Percentiles rank a stretch among this genome's conserved stretches.
Evolutionary conservation across 768 basidiomycete species (phyloP).

Genomic region (Suillus cothurnatus): DNA sequence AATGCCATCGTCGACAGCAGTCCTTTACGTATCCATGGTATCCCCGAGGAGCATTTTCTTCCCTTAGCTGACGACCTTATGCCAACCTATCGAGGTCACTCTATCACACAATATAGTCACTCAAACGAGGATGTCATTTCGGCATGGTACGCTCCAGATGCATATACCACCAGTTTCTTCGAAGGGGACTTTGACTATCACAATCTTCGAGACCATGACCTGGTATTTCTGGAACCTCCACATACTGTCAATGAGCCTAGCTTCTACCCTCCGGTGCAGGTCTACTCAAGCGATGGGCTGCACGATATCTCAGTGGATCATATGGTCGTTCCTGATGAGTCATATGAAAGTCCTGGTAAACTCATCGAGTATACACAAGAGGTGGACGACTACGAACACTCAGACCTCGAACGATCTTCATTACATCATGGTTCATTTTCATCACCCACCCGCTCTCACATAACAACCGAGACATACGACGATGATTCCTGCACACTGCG

Average conservation of each 20-base stretch:
- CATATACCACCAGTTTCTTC: no score
- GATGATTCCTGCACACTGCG: not conserved
- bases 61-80: not conserved
- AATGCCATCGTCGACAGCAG: not conserved
- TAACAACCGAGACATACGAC: not conserved
- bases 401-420: conserved; percentile 12
- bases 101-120: not conserved
- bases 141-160: not conserved
- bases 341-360: conserved; percentile 9
- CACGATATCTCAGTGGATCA: conserved; percentile 7
- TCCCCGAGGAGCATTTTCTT: not conserved
- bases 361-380: conserved; percentile 10
- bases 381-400: not conserved
- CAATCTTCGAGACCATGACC: not conserved
- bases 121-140: not conserved
- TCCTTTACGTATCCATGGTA: not conserved
- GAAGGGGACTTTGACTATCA: not conserved
- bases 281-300: not conserved
- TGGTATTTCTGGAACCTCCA: conserved; percentile 1
- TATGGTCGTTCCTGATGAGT: conserved; percentile 3
- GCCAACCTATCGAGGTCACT: not conserved
- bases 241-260: not conserved
- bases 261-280: not conserved
- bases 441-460: not conserved
- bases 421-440: conserved; percentile 12